A percentile compares a stretch with the other conserved stretches of the same genome.
Evolutionary conservation across 1,284 basidiomycete species (phyloP).

Genomic region (Fomitopsis betulina): DNA sequence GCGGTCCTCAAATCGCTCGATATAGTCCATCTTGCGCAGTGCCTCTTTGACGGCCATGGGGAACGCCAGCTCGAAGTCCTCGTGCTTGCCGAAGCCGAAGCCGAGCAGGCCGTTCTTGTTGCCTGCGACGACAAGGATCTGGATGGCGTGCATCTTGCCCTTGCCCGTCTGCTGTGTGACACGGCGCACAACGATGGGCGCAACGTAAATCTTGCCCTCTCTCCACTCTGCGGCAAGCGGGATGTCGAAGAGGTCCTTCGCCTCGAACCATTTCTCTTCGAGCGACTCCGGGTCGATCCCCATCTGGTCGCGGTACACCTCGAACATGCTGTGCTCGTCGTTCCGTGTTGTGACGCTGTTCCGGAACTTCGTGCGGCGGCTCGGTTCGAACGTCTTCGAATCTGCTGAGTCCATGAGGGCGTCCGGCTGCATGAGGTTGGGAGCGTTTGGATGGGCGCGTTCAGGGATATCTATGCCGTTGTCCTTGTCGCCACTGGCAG

Average conservation of each 20-base stretch:
- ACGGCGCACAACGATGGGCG: conserved; percentile 53
- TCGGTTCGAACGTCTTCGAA: conserved; percentile 47
- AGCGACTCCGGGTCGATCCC: conserved; percentile 2
- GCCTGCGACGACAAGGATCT: conserved; percentile 77
- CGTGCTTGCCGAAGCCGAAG: conserved; percentile 83
- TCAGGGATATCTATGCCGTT: background rate
- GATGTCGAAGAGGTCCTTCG: conserved; percentile 11
- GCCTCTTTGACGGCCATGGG: conserved; percentile 67
- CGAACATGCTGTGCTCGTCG: conserved; percentile 36
- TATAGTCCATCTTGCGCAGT: conserved; percentile 83
- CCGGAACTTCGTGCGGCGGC: conserved; percentile 41
- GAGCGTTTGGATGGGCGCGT: conserved; percentile 25
- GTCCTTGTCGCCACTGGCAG: background rate
- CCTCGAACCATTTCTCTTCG: conserved; percentile 6
- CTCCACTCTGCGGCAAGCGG: conserved; percentile 12
- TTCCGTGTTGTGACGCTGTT: conserved; percentile 63
- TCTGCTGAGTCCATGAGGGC: conserved; percentile 58
- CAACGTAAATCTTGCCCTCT: conserved; percentile 44
- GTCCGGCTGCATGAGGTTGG: conserved; percentile 57
- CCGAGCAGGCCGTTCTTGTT: conserved; percentile 88
- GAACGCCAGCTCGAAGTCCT: conserved; percentile 50
- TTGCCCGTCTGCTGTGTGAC: conserved; percentile 85
- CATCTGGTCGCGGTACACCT: conserved; percentile 15
- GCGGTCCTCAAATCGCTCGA: conserved; percentile 84
- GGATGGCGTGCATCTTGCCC: conserved; percentile 71